Evolutionary conservation across 306 rosid species (phyloP).

Genomic region (Myrica gale): DNA sequence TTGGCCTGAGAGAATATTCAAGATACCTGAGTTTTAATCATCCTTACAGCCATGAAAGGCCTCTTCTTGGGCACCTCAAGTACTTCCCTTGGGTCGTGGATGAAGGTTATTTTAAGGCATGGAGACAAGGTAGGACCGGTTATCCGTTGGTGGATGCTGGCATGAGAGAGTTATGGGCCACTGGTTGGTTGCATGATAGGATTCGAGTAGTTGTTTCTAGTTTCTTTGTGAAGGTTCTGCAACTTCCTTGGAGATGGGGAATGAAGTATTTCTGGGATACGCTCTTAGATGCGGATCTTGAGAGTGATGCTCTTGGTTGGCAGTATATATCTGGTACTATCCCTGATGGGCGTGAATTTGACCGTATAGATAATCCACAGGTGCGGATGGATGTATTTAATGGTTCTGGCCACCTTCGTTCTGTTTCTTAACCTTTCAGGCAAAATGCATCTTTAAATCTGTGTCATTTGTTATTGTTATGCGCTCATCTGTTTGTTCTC

Average conservation of each 20-base stretch:
- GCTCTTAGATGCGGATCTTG: conserved; percentile 95
- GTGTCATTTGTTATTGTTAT: not conserved
- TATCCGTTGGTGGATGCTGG: conserved; percentile 98
- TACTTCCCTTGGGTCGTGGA: conserved; percentile 83
- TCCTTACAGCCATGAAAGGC: conserved; percentile 78
- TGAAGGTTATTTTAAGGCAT: conserved; percentile 73
- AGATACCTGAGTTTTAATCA: conserved; percentile 87
- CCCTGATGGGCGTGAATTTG: conserved; percentile 87
- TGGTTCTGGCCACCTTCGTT: not conserved
- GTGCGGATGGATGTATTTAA: conserved; percentile 34
- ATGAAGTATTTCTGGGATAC: conserved; percentile 99
- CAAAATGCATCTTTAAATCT: conserved; percentile 13
- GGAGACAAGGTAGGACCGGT: conserved; percentile 99
- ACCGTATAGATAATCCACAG: conserved; percentile 98
- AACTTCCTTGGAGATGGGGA: conserved; percentile 99
- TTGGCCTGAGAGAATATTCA: conserved; percentile 91
- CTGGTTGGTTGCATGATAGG: conserved; percentile 96
- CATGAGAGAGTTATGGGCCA: conserved; percentile 98
- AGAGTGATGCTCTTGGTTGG: conserved; percentile 97
- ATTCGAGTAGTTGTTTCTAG: conserved; percentile 92
- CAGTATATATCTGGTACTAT: conserved; percentile 88
- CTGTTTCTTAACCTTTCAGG: conserved; percentile 23
- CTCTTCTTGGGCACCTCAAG: conserved; percentile 83
- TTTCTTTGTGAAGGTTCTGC: conserved; percentile 93
- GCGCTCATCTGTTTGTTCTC: not conserved